Evolutionary conservation across 805 yeast species (phyloP).

Genomic region (Metschnikowia dekortorum): DNA sequence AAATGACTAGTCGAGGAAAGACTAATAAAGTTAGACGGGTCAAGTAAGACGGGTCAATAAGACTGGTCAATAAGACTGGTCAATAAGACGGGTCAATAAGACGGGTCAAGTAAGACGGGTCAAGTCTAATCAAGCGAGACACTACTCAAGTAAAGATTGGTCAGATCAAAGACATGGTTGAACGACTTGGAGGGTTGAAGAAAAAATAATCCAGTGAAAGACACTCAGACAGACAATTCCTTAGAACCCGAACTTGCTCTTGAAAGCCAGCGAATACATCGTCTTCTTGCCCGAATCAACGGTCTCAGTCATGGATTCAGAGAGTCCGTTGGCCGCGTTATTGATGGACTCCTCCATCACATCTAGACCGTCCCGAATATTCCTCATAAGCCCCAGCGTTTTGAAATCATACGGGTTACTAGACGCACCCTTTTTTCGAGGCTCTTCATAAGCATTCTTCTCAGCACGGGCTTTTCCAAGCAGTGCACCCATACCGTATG

Average conservation of each 20-base stretch:
- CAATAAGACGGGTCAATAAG: too few species aligned
- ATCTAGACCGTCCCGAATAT: constrained; percentile 50
- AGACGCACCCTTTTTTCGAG: constrained; percentile 35
- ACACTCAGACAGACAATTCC: too few species aligned
- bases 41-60: too few species aligned
- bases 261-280: constrained; percentile 48
- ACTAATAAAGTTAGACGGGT: too few species aligned
- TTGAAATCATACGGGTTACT: constrained; percentile 36
- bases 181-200: too few species aligned
- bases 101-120: too few species aligned
- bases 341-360: constrained; percentile 50
- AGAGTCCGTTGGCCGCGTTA: constrained; percentile 52
- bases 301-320: constrained; percentile 50
- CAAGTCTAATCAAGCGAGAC: not conserved
- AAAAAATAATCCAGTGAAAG: too few species aligned
- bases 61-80: too few species aligned
- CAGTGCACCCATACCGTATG: constrained; percentile 25
- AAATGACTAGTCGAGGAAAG: too few species aligned
- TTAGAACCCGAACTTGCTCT: constrained; percentile 50
- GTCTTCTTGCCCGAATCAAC: constrained; percentile 48
- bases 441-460: constrained; percentile 39
- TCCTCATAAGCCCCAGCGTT: constrained; percentile 35
- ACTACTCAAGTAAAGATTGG: not conserved
- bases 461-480: constrained; percentile 4
- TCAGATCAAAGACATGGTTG: too few species aligned